Evolutionary conservation across 2,329 filamentous ascomycete species (phyloP).

Genomic region (Trichoderma pleuroti): DNA sequence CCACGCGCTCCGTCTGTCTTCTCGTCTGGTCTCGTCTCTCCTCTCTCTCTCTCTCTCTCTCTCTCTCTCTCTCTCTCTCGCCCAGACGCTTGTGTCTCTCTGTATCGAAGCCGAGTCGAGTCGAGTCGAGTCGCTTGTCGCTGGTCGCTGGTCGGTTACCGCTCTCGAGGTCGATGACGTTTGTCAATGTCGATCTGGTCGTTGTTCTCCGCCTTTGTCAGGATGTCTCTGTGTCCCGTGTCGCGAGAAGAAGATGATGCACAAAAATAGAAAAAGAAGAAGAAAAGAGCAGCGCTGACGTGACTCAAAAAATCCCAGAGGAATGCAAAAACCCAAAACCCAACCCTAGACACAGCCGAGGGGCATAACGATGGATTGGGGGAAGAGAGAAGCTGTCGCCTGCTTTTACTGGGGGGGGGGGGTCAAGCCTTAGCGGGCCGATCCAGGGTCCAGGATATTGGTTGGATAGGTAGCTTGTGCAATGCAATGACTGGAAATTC

Average conservation of each 20-base stretch:
- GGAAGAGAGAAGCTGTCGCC: neutral
- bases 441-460: slow-evolving; percentile 12
- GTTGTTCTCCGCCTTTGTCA: neutral
- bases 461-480: neutral
- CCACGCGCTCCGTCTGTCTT: no score
- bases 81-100: neutral
- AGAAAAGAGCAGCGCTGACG: neutral
- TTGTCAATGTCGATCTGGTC: neutral
- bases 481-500: neutral
- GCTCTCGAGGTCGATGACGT: neutral
- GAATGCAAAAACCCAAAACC: neutral
- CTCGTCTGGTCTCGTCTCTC: no score
- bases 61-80: neutral
- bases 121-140: neutral
- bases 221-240: neutral
- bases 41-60: no score
- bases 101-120: neutral
- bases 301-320: neutral
- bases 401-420: neutral
- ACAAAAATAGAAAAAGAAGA: neutral
- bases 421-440: slow-evolving; percentile 3
- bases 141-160: neutral
- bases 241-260: neutral
- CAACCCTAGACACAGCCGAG: slow-evolving; percentile 7
- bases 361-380: neutral